Evolutionary conservation across 345 rosid genomes (phyloP).

Genomic region (Bretschneidera sinensis): DNA sequence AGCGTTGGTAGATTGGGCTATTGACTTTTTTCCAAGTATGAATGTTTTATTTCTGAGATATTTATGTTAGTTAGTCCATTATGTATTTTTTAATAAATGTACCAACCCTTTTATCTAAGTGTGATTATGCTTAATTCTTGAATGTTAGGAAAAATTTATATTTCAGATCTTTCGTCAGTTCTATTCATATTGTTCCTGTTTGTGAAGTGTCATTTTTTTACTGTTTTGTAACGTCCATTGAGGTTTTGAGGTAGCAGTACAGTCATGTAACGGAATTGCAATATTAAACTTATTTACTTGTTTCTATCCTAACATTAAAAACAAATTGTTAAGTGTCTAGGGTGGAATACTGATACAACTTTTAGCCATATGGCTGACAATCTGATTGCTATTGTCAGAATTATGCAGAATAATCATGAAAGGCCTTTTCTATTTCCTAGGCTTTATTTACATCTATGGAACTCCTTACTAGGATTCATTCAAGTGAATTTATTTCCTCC

Average conservation of each 20-base stretch:
- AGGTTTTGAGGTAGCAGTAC: no score
- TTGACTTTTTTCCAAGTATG: constrained; percentile 90
- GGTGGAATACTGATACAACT: background rate
- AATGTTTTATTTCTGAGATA: background rate
- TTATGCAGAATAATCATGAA: background rate
- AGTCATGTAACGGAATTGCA: no score
- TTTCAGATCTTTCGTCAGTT: background rate
- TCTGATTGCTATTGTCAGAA: background rate
- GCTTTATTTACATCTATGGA: background rate
- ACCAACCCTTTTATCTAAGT: background rate
- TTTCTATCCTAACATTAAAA: no score
- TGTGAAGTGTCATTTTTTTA: background rate
- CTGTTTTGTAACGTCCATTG: background rate
- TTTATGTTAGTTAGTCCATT: no score
- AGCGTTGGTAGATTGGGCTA: constrained; percentile 94
- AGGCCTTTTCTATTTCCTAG: no score
- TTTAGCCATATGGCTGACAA: background rate
- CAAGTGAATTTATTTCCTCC: no score
- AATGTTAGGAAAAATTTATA: background rate
- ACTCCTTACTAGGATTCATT: background rate
- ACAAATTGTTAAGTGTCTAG: no score
- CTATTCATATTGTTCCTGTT: background rate
- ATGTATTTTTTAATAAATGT: background rate
- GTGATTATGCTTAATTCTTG: background rate
- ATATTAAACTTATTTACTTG: no score